Evolutionary conservation across 768 basidiomycete genomes (phyloP), one percentile per base, ranked within the genome.

Genomic region (Filobasidium floriforme): DNA sequence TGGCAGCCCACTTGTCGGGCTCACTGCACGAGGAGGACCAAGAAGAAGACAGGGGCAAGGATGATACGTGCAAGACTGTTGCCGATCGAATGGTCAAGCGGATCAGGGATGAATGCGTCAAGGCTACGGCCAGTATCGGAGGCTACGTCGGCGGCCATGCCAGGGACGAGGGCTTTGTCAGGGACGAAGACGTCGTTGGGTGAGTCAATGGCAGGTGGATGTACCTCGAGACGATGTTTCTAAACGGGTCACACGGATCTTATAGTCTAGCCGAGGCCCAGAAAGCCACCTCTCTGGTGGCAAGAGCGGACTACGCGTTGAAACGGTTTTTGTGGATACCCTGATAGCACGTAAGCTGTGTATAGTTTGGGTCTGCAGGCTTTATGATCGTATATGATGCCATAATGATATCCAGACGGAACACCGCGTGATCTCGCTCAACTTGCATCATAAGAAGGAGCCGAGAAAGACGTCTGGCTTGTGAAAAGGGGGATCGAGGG

Each of bases 231-330:
- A n/a, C n/a, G n/a, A n/a, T n/a, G n/a, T n/a, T n/a, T n/a, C n/a
- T n/a, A n/a, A n/a, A n/a, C n/a, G n/a, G n/a, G n/a, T n/a, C 44
- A 32, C 65, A 1, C 44, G 61, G 14, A 37, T 62, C 43, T 66
- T 59, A 64, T 70, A 92, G 90, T 72, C 76, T 92, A 70, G 83
- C 83, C 7, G 90, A 96, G 71, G 93, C 93, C 1, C 86, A 88
- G 76, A 83, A 85, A 62, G 86, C 87, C 81, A 96, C 90, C 1
- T 89, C 86, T 68, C 82, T 93, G 70, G 89, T 90, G 76, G 85
- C 91, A 15, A 91, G 92, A 80, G 88, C 94, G 85, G 92, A 96
- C 74, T 91, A 94, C 76, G 90, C 89, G 0, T 82, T 96, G 60
- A 97, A 93, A 82, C 82, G 91, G 69, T 80, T 94, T 75, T 79